These are phyloP conservation scores for Graphium sp. DNA, from an alignment of 2,329 filamentous ascomycete genomes.

Conservation along the genomic window DNA sequence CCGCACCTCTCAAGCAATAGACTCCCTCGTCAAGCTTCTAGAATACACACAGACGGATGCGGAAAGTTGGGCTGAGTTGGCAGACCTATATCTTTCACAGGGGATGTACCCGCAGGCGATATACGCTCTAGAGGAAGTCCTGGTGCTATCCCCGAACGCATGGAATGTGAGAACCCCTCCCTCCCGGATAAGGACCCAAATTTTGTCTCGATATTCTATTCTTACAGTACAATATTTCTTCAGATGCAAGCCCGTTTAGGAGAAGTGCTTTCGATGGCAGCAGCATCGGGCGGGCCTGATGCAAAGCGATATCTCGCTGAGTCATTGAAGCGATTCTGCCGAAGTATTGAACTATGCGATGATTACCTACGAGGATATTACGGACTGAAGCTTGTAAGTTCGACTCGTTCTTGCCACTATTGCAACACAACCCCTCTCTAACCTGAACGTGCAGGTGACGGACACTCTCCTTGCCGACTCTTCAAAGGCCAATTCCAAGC, in stretches of 20 bases:
- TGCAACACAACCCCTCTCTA: neutral
- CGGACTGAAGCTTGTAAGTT: slow-evolving; percentile 61
- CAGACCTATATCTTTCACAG: slow-evolving; percentile 69
- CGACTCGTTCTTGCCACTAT: neutral
- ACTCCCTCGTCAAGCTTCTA: slow-evolving; percentile 56
- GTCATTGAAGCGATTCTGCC: slow-evolving; percentile 69
- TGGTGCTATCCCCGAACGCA: slow-evolving; percentile 74
- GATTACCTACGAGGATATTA: slow-evolving; percentile 87
- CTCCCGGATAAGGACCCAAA: too few species aligned
- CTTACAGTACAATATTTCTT: slow-evolving; percentile 1
- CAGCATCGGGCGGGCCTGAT: slow-evolving; percentile 18
- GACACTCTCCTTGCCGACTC: slow-evolving; percentile 27
- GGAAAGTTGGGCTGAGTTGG: slow-evolving; percentile 85
- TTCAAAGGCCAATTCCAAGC: slow-evolving; percentile 22
- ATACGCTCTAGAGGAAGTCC: slow-evolving; percentile 77
- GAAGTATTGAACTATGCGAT: slow-evolving; percentile 86
- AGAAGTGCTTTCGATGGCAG: slow-evolving; percentile 63
- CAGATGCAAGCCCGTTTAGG: slow-evolving; percentile 78
- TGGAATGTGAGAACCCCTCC: slow-evolving; percentile 92
- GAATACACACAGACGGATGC: slow-evolving; percentile 78
- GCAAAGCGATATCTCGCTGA: slow-evolving; percentile 43
- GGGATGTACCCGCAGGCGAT: slow-evolving; percentile 70
- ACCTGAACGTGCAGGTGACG: slow-evolving; percentile 24
- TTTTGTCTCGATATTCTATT: neutral
- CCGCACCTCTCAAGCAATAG: slow-evolving; percentile 54